Base-by-base conservation (phyloP, 23 red algal genomes). In the Gracilaria caudata region DNA sequence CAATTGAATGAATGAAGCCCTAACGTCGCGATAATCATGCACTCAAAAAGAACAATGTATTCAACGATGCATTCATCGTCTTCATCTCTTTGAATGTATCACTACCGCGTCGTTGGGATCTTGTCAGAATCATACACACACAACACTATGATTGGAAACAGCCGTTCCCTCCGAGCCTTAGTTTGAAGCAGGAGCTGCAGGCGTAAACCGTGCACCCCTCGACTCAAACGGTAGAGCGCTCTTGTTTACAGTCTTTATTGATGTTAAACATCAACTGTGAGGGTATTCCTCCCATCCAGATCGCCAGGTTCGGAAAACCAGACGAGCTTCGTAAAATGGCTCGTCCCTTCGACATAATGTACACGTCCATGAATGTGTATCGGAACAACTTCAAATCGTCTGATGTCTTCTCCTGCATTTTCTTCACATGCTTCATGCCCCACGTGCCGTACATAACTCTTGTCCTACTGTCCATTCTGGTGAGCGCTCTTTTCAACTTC, bases 241-340 rank as follows among this genome's bases (percentile, higher is more conserved):
- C n/a, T n/a, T 61, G 57, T 12, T 61, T 61, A 23, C 57, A 61
- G 23, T 61, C 57, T 12, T 72, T 43, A 9, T 36, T 11, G 4
- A 72, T 43, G 8, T 13, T 55, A 43, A 79, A 56, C 56, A 20
- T 12, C 75, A 59, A 56, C 33, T 79, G 75, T 35, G 45, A 59
- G 7, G 47, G 33, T 4, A 86, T 86, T 26, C 16, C 43, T 32
- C 81, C 81, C 81, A 86, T 86, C 81, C 81, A 86, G 16, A 73
- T 29, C 9, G 81, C 60, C 19, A 86, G n/a, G n/a, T 86, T 73
- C 73, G 81, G 46, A 66, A 86, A 86, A 7, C 81, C 81, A 17
- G 81, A 86, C 8, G 39, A 21, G 14, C 54, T 72, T 10, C 60
- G n/a, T 9, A 86, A 51, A 40, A 86, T 70, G 4, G 81, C 30